Evolutionary conservation across 176 grass and related monocot genomes (phyloP).

Genomic region (Musa acuminata): DNA sequence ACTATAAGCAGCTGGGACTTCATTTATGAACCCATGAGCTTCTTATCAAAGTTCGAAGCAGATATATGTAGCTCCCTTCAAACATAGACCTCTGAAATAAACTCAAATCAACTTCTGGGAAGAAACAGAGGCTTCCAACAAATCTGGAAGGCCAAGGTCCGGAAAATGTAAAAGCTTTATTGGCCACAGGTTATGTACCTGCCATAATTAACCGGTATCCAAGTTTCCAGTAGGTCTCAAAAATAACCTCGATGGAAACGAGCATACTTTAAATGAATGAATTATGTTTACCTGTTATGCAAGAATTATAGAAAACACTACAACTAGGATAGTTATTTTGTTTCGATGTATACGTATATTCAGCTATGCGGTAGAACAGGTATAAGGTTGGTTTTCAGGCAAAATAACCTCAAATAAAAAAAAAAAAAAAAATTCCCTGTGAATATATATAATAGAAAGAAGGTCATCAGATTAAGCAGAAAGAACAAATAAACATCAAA

Average conservation of each 20-base stretch:
- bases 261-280: background rate
- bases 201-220: too few species aligned
- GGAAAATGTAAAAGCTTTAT: too few species aligned
- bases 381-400: background rate
- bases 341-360: background rate
- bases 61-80: too few species aligned
- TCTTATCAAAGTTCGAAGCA: too few species aligned
- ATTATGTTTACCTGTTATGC: background rate
- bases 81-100: too few species aligned
- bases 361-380: background rate
- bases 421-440: background rate
- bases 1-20: too few species aligned
- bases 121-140: too few species aligned
- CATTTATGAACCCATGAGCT: too few species aligned
- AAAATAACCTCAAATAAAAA: background rate
- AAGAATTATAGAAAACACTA: background rate
- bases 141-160: too few species aligned
- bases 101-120: too few species aligned
- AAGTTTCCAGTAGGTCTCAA: background rate
- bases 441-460: background rate
- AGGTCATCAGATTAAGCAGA: background rate
- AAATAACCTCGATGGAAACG: background rate
- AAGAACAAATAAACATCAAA: background rate
- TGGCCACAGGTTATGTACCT: too few species aligned
- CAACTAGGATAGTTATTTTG: background rate